Conservation (phyloP, 306 rosid genomes). For the Arachis stenosperma region DNA sequence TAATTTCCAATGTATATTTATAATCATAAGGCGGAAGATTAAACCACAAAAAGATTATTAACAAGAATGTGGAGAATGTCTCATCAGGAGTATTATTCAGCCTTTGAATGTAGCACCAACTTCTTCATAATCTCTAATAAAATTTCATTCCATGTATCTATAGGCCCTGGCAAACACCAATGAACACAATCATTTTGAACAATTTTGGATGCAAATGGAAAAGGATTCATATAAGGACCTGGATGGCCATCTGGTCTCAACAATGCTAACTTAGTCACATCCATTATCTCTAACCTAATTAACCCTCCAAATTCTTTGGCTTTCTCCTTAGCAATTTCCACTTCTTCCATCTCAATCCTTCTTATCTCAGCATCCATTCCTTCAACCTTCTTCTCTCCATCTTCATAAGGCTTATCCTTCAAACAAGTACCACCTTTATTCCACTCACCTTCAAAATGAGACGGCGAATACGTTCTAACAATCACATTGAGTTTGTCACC, state of each 20-base stretch:
- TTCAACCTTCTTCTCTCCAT: constrained; percentile 54
- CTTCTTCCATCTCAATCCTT: constrained; percentile 64
- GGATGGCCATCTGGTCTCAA: constrained; percentile 70
- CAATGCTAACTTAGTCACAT: constrained; percentile 57
- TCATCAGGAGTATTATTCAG: constrained; percentile 12
- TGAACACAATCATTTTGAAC: constrained; percentile 81
- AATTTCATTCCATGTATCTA: constrained; percentile 85
- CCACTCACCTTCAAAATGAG: constrained; percentile 91
- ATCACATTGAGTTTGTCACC: constrained; percentile 45
- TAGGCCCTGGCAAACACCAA: constrained; percentile 88
- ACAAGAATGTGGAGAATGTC: neutral
- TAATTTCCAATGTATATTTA: no score
- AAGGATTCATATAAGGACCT: constrained; percentile 69
- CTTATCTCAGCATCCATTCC: constrained; percentile 78
- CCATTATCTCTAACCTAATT: constrained; percentile 35
- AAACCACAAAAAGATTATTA: neutral
- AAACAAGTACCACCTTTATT: constrained; percentile 75
- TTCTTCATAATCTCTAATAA: constrained; percentile 49
- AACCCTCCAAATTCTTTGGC: constrained; percentile 17
- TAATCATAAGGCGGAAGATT: neutral
- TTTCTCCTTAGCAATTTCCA: constrained; percentile 56
- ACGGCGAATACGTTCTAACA: constrained; percentile 71
- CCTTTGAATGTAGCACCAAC: constrained; percentile 32
- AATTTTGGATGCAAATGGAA: constrained; percentile 54
- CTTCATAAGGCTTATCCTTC: constrained; percentile 52